Evolutionary conservation across 257 asterid species (phyloP), one percentile per base, ranked within the genome.

Genomic region (Nicotiana obtusifolia): DNA sequence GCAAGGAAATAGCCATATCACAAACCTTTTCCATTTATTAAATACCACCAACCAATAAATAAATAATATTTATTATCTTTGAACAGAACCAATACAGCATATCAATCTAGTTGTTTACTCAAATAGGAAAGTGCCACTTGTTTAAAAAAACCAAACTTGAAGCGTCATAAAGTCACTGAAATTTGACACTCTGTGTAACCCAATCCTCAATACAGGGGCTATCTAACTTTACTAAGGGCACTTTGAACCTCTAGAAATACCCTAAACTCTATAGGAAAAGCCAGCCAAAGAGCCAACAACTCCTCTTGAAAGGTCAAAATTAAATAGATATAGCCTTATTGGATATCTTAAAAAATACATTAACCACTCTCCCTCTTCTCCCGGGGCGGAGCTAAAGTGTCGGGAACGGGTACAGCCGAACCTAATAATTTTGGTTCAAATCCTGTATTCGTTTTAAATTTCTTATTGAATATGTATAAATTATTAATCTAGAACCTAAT

Each of bases 261-360:
- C 69, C 61, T 26, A 52, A 30, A 33, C 61, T 56, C 71, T 1
- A 41, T 3, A 52, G 19, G 16, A 52, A 30, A 37, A 47, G 84
- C 76, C 87, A 61, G 2, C 6, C 20, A 54, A 16, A 47, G 47
- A 68, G 9, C 81, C 31, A 81, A 16, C 53, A 64, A 54, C 57
- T 69, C 61, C 44, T 47, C 47, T 78, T 53, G 78, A 35, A 82
- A 85, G 85, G 87, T 5, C 84, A 82, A 76, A 62, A 28, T 73
- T 14, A 22, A 73, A 44, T 47, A 47, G 15, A 22, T 68, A 26
- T 49, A 82, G 54, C 78, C 77, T 35, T 77, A 59, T 78, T 75
- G 65, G 0, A 28, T 69, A 22, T 30, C 59, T 59, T 61, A 16
- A 33, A 20, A 77, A 76, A 75, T 44, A 24, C 76, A 52, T 84